Percentiles rank a stretch among this genome's conserved stretches.
These are phyloP conservation scores for Trypanosoma mega DNA, from an alignment of 208 protist species.

Conservation along the genomic window DNA sequence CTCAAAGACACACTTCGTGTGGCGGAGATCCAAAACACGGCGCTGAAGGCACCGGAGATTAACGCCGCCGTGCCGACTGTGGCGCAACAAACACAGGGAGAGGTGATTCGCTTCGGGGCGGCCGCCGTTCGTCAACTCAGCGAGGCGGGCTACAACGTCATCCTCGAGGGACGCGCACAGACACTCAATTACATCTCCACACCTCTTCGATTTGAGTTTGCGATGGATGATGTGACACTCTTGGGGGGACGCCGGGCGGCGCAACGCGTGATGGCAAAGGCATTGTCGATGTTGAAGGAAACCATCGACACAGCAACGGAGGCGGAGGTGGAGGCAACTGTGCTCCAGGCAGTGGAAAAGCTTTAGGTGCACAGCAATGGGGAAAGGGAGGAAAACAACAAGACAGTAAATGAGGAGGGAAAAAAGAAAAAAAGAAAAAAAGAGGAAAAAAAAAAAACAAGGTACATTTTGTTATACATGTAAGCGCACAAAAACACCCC, in stretches of 20 bases:
- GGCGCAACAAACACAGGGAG: slow-evolving; percentile 89
- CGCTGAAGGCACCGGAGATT: slow-evolving; percentile 82
- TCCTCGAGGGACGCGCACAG: slow-evolving; percentile 87
- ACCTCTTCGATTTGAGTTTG: slow-evolving; percentile 83
- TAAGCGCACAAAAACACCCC: background rate
- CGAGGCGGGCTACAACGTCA: slow-evolving; percentile 81
- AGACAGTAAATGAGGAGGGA: too few species aligned
- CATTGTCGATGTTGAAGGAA: slow-evolving; percentile 42
- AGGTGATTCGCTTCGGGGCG: slow-evolving; percentile 86
- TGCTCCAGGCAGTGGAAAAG: slow-evolving; percentile 26
- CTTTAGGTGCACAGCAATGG: too few species aligned
- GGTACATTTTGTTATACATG: slow-evolving; percentile 11
- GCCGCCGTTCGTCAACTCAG: slow-evolving; percentile 68
- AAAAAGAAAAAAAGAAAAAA: background rate
- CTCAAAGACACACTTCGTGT: slow-evolving; percentile 69
- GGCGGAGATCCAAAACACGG: slow-evolving; percentile 85
- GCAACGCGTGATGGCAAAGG: slow-evolving; percentile 87
- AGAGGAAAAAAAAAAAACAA: too few species aligned
- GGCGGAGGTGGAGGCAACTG: slow-evolving; percentile 25
- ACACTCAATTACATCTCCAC: slow-evolving; percentile 89
- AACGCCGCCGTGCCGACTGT: slow-evolving; percentile 80
- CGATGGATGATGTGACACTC: slow-evolving; percentile 67
- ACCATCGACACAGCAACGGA: slow-evolving; percentile 21
- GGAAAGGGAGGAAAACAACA: too few species aligned
- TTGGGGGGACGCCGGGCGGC: slow-evolving; percentile 86